Conservation (phyloP, 192 early-diverging fungal species). For the Allomyces javanicus region DNA sequence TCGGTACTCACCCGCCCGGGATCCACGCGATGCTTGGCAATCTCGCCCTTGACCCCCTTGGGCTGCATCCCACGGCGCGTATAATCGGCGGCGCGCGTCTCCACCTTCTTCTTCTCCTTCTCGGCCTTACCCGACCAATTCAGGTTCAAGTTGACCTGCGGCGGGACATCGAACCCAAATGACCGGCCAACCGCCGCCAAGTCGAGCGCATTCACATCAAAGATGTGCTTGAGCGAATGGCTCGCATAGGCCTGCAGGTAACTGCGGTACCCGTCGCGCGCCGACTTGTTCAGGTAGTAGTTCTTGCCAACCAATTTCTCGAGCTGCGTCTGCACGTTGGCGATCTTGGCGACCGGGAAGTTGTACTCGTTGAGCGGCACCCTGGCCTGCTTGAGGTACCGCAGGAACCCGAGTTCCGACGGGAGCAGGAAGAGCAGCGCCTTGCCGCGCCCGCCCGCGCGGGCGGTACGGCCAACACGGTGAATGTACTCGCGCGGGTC, state of each 20-base stretch:
- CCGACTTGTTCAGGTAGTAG: conserved; percentile 90
- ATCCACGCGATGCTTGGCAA: background rate
- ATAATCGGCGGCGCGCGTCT: background rate
- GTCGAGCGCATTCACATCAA: conserved; percentile 78
- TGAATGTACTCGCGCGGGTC: conserved; percentile 96
- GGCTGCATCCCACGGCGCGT: background rate
- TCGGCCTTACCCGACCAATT: background rate
- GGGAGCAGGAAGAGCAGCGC: conserved; percentile 91
- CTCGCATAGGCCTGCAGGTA: conserved; percentile 91
- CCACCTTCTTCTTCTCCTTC: background rate
- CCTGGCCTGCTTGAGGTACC: conserved; percentile 94
- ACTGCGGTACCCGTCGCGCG: conserved; percentile 86
- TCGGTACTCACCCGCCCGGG: background rate
- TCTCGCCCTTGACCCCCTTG: background rate
- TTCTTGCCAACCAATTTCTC: conserved; percentile 94
- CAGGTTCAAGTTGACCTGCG: conserved; percentile 58
- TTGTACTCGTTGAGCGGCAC: conserved; percentile 98
- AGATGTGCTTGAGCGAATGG: conserved; percentile 88
- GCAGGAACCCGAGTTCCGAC: conserved; percentile 81
- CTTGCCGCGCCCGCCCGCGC: conserved; percentile 71
- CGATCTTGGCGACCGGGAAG: conserved; percentile 81
- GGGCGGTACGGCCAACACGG: conserved; percentile 87
- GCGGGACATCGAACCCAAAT: conserved; percentile 90
- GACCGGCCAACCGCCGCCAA: conserved; percentile 77
- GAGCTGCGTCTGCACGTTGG: conserved; percentile 92